A percentile compares a stretch with the other conserved stretches of the same genome.
Conservation (phyloP, 768 basidiomycete species). For the Leccinum variicolor region DNA sequence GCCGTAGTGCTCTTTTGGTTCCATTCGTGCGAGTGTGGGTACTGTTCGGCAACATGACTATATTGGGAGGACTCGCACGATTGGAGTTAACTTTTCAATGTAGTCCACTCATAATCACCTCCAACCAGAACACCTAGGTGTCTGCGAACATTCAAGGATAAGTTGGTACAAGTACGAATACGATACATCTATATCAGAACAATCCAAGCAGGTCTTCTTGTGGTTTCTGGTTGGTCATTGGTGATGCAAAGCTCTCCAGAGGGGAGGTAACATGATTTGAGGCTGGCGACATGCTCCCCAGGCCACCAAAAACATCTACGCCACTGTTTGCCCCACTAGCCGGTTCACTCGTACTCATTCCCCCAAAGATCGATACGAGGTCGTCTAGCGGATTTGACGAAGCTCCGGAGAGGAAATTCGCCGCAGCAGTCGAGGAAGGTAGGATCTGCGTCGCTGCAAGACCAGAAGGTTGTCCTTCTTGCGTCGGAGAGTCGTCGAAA, state of each 20-base stretch:
- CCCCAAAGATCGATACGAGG: conserved; percentile 88
- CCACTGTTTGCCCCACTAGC: conserved; percentile 11
- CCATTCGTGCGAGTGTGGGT: no score
- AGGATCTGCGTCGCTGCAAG: conserved; percentile 76
- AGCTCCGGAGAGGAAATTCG: conserved; percentile 71
- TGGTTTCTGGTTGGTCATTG: conserved; percentile 28
- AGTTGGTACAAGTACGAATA: background rate
- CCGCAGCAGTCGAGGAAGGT: conserved; percentile 68
- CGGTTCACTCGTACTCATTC: conserved; percentile 32
- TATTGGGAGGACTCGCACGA: background rate
- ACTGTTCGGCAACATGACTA: no score
- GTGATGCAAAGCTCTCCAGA: conserved; percentile 21
- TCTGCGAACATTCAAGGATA: background rate
- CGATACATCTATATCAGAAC: conserved; percentile 36
- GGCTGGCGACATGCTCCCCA: conserved; percentile 9
- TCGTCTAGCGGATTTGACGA: conserved; percentile 91
- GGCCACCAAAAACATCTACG: conserved; percentile 16
- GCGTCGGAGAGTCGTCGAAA: conserved; percentile 72
- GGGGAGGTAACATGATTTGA: conserved; percentile 5
- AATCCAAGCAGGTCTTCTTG: conserved; percentile 56
- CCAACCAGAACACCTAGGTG: background rate
- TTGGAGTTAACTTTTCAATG: background rate
- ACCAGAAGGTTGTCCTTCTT: conserved; percentile 62
- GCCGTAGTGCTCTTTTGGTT: no score
- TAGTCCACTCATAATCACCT: background rate